Percentiles rank a stretch among this genome's conserved stretches.
Conservation (phyloP, 129 eudicot species). For the Artemisia tridentata region DNA sequence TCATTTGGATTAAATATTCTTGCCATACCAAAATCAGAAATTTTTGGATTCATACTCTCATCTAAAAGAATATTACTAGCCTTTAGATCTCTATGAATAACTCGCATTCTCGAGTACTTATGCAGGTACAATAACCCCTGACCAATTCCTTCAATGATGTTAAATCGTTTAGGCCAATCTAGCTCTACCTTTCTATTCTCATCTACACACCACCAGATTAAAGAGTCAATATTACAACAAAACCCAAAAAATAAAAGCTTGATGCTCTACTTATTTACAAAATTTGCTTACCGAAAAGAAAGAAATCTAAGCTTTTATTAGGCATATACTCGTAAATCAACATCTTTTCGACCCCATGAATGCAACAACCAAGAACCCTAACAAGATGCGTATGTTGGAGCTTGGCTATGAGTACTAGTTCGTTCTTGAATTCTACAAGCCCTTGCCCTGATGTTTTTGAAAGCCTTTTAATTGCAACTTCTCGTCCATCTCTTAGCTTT, state of each 20-base stretch:
- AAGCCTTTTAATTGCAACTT: slow-evolving; percentile 35
- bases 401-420: slow-evolving; percentile 32
- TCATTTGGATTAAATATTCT: too few relatives aligned
- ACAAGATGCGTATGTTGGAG: slow-evolving; percentile 41
- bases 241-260: neutral
- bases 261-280: too few relatives aligned
- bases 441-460: slow-evolving; percentile 40
- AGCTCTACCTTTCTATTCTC: neutral
- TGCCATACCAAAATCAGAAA: too few relatives aligned
- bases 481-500: neutral
- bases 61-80: too few relatives aligned
- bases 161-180: neutral
- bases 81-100: too few relatives aligned
- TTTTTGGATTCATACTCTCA: too few relatives aligned
- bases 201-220: neutral
- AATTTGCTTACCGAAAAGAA: slow-evolving; percentile 30
- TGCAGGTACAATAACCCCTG: neutral
- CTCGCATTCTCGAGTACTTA: too few relatives aligned
- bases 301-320: slow-evolving; percentile 34
- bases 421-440: slow-evolving; percentile 36
- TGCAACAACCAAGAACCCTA: slow-evolving; percentile 36
- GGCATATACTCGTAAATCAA: slow-evolving; percentile 41
- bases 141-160: neutral
- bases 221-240: too few relatives aligned
- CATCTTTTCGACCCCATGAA: slow-evolving; percentile 31